Evolutionary conservation across 345 rosid genomes (phyloP).

Genomic region (Salix viminalis): DNA sequence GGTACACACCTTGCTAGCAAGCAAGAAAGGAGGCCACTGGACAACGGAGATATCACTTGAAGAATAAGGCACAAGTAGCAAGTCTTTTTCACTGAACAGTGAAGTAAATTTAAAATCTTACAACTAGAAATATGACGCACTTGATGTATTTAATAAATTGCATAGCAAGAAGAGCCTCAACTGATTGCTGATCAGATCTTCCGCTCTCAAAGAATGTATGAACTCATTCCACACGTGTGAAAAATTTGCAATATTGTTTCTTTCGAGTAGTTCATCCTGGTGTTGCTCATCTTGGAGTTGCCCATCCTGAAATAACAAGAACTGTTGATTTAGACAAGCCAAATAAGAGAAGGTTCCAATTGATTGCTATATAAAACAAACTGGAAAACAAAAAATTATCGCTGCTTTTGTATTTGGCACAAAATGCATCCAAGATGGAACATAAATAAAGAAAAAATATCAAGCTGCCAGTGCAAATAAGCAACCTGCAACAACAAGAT

Average conservation of each 20-base stretch:
- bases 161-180: constrained; percentile 29
- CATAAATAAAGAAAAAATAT: not conserved
- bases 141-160: constrained; percentile 11
- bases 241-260: constrained; percentile 60
- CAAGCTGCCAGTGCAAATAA: not conserved
- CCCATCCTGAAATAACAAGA: constrained; percentile 49
- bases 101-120: constrained; percentile 13
- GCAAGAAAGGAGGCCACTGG: constrained; percentile 98
- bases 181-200: constrained; percentile 85
- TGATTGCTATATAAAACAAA: not conserved
- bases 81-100: constrained; percentile 64
- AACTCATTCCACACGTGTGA: constrained; percentile 89
- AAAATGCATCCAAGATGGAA: not conserved
- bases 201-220: constrained; percentile 70
- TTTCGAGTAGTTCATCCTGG: constrained; percentile 8
- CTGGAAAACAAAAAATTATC: not conserved
- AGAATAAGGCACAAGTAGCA: constrained; percentile 84
- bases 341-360: not conserved
- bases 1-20: constrained; percentile 83
- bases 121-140: constrained; percentile 6
- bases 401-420: not conserved
- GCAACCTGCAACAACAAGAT: not conserved
- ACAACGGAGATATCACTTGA: constrained; percentile 59
- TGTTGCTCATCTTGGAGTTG: no score
- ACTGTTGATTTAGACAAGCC: constrained; percentile 14